A percentile compares a stretch with the other conserved stretches of the same genome.
Conservation (phyloP, 805 yeast genomes). For the Saccharomycopsis fibuligera region DNA sequence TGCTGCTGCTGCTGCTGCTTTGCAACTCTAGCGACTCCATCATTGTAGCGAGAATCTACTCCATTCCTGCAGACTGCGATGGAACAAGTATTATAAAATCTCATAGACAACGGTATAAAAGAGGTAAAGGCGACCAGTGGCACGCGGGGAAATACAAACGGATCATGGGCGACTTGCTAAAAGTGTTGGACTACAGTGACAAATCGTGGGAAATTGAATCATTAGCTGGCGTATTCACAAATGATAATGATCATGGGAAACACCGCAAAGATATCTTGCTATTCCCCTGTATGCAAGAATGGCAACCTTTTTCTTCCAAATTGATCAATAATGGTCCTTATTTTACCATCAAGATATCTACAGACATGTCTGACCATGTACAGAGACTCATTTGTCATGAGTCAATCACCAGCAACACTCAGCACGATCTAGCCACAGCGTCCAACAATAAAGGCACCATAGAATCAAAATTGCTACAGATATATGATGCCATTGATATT, state of each 20-base stretch:
- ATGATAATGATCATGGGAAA: not conserved
- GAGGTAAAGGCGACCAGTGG: slow-evolving; percentile 31
- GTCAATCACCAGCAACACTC: no score
- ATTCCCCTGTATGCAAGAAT: slow-evolving; percentile 22
- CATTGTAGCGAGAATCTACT: slow-evolving; percentile 39
- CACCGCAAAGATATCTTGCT: slow-evolving; percentile 15
- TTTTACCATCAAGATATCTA: no score
- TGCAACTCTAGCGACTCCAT: slow-evolving; percentile 22
- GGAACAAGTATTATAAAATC: slow-evolving; percentile 30
- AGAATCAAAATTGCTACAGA: not conserved
- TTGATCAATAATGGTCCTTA: slow-evolving; percentile 21
- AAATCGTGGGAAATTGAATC: slow-evolving; percentile 32
- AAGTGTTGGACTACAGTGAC: slow-evolving; percentile 37
- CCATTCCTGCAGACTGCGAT: slow-evolving; percentile 39
- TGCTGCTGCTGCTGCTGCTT: no score
- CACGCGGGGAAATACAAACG: slow-evolving; percentile 29
- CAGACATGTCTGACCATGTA: no score
- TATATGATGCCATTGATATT: slow-evolving; percentile 20
- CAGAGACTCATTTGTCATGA: no score
- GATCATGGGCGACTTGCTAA: slow-evolving; percentile 33
- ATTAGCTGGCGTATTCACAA: not conserved
- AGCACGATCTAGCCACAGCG: no score
- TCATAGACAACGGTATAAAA: slow-evolving; percentile 31
- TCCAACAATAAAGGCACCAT: no score
- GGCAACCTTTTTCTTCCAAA: slow-evolving; percentile 21